Percentiles rank a stretch among this genome's conserved stretches.
Evolutionary conservation across 805 yeast species (phyloP).

Genomic region (Nakazawaea populi): DNA sequence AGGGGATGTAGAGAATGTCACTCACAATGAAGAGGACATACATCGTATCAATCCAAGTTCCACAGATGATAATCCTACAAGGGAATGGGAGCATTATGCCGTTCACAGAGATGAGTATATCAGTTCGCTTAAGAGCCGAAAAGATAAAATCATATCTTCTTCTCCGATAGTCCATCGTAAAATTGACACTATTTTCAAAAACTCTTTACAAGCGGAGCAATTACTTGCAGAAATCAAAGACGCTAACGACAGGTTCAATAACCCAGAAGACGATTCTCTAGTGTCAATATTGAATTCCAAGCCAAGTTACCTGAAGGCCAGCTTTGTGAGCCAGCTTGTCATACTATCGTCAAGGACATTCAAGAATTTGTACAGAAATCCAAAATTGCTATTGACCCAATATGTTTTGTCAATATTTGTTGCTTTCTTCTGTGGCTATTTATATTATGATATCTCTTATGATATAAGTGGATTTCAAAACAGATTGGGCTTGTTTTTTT

Average conservation of each 20-base stretch:
- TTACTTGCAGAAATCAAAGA: constrained; percentile 31
- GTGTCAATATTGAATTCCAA: constrained; percentile 23
- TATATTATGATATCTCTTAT: constrained; percentile 77
- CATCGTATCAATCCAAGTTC: constrained; percentile 22
- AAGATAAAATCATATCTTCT: constrained; percentile 13
- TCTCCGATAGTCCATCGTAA: constrained; percentile 1
- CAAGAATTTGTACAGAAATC: constrained; percentile 89
- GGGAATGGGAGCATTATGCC: constrained; percentile 86
- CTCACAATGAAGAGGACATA: constrained; percentile 21
- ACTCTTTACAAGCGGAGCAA: constrained; percentile 34
- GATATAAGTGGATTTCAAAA: constrained; percentile 97
- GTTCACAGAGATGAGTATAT: constrained; percentile 69
- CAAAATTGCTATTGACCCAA: constrained; percentile 80
- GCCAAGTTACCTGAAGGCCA: constrained; percentile 42
- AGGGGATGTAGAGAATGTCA: constrained; percentile 13
- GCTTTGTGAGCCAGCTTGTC: constrained; percentile 56
- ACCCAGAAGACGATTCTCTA: constrained; percentile 11
- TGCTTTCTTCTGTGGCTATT: constrained; percentile 79
- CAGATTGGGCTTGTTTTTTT: constrained; percentile 89
- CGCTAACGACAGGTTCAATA: constrained; percentile 12
- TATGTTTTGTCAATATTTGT: constrained; percentile 70
- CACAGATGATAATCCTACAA: constrained; percentile 46
- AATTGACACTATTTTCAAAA: constrained; percentile 17
- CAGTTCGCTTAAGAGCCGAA: constrained; percentile 16
- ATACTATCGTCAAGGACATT: constrained; percentile 83